Percentiles rank a stretch among this genome's conserved stretches.
Conservation (phyloP, 306 rosid genomes). For the Oemleria cerasiformis region DNA sequence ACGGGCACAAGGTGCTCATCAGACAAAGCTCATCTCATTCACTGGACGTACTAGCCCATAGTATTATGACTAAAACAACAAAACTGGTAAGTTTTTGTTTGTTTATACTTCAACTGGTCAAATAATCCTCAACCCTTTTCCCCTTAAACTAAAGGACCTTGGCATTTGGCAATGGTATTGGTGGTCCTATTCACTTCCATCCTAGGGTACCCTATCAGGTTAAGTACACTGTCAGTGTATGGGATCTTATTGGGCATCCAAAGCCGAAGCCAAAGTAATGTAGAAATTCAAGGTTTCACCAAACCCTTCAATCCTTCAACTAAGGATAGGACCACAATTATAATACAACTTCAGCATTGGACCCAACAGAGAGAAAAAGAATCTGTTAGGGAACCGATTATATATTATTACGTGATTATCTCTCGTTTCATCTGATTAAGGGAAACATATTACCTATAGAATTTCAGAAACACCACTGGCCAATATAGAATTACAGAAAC, state of each 20-base stretch:
- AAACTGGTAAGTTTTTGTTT: not conserved
- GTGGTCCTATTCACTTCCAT: not conserved
- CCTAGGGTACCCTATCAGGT: not conserved
- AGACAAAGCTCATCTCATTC: not conserved
- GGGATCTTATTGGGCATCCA: slow-evolving; percentile 1
- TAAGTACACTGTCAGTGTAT: not conserved
- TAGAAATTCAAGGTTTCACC: not conserved
- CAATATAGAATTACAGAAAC: too few relatives aligned
- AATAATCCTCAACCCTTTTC: not conserved
- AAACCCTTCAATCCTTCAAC: too few relatives aligned
- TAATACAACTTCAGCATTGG: too few relatives aligned
- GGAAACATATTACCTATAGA: too few relatives aligned
- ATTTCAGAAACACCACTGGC: too few relatives aligned
- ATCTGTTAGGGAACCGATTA: too few relatives aligned
- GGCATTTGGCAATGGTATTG: not conserved
- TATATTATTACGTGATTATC: too few relatives aligned
- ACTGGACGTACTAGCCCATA: not conserved
- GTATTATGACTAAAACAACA: not conserved
- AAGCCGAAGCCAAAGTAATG: not conserved
- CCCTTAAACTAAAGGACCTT: not conserved
- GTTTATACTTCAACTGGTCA: not conserved
- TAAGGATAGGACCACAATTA: too few relatives aligned
- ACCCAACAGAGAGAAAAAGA: too few relatives aligned
- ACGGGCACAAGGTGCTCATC: too few relatives aligned
- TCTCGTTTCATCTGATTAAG: too few relatives aligned